Evolutionary conservation across 106 monocot species (phyloP), one percentile per base, ranked within the genome.

Genomic region (Acorus gramineus): DNA sequence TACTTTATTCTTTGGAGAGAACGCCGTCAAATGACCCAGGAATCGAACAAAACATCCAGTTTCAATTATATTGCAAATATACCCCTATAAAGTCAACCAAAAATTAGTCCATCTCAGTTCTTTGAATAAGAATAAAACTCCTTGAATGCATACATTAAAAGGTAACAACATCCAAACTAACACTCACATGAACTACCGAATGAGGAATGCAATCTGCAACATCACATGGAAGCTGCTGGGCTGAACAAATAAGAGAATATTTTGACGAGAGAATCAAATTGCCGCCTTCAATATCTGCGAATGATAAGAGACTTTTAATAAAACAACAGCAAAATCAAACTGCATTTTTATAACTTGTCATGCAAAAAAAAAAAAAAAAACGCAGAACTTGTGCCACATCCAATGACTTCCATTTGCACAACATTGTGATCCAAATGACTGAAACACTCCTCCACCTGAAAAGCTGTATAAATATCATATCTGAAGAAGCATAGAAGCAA

Each of bases 41-140:
- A 87, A 98, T 7, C 96, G 91, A 77, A 98, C 81, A 74, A 98
- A 98, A 57, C 87, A 91, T 6, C 96, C 96, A 63, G 60, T 65
- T 59, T 75, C 87, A 79, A 91, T 98, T 3, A 98, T 60, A 68
- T 98, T 98, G 74, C 87, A 87, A 60, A 98, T 72, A 76, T 91
- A 98, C 3, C 96, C 96, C 95, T 95, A 66, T 53, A 55, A 51
- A 43, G 75, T 8, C 6, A 13, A 66, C 51, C 45, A 59, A 50
- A 44, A 5, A 55, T 5, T 47, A 45, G 1, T 28, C 28, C 28
- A 28, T 28, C 28, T 28, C 28, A 28, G 28, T 28, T 28, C 28
- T 28, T 28, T 28, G 28, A 28, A 28, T 28, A 28, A 28, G 28
- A 28, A 28, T 28, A 28, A 28, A 28, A 28, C 28, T 28, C 28